Evolutionary conservation across 768 basidiomycete genomes (phyloP).

Genomic region (Kwoniella sp.): DNA sequence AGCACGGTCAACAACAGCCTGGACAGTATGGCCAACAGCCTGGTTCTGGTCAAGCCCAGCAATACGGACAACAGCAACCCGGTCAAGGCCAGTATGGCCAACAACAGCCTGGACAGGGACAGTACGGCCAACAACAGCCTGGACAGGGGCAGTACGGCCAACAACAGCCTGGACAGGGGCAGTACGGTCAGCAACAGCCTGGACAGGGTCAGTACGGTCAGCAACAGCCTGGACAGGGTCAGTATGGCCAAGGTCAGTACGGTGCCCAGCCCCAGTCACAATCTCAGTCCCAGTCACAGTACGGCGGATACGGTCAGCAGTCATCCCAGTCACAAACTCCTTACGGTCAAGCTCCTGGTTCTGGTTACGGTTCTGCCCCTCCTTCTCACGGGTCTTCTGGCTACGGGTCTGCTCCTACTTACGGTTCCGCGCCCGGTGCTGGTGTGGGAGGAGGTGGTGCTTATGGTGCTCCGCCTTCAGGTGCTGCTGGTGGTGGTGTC

Average conservation of each 20-base stretch:
- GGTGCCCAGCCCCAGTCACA: constrained; percentile 3
- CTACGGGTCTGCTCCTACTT: constrained; percentile 2
- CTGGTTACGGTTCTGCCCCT: constrained; percentile 6
- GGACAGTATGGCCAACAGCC: constrained; percentile 23
- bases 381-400: constrained; percentile 9
- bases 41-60: no score
- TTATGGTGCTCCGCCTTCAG: constrained; percentile 17
- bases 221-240: constrained; percentile 11
- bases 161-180: constrained; percentile 17
- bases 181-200: constrained; percentile 23
- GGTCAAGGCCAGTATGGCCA: constrained; percentile 31
- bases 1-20: constrained; percentile 15
- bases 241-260: constrained; percentile 19
- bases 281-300: constrained; percentile 16
- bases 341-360: constrained; percentile 13
- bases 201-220: constrained; percentile 14
- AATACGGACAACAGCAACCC: constrained; percentile 24
- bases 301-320: constrained; percentile 9
- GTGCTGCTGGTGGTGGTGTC: constrained; percentile 23
- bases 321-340: constrained; percentile 7
- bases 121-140: constrained; percentile 22
- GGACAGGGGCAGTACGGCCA: constrained; percentile 13
- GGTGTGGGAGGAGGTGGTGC: constrained; percentile 5
- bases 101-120: constrained; percentile 12
- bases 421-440: constrained; percentile 6